Percentiles rank a stretch among this genome's conserved stretches.
phyloP scores from a whole-genome alignment of 768 basidiomycete species.

The Lanmaoa rubissima region DNA sequence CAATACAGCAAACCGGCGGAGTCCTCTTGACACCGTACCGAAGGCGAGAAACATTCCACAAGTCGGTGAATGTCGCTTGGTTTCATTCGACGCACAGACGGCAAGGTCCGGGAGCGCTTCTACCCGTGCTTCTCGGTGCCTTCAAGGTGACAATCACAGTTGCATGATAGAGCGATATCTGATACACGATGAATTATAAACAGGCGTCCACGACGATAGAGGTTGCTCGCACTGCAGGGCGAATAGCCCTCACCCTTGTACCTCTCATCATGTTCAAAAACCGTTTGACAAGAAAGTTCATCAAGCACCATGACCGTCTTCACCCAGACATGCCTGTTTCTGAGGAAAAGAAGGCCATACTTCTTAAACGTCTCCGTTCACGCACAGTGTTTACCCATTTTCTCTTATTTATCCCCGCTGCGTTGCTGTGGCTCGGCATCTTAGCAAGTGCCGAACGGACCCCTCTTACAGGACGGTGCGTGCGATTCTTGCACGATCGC shows the following conservation, averaged over 20 bases:
- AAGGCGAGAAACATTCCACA: conserved; percentile 3
- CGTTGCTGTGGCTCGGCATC: conserved; percentile 66
- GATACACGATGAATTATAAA: background rate
- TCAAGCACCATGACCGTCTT: conserved; percentile 43
- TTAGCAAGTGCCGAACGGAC: conserved; percentile 74
- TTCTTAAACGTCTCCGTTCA: conserved; percentile 48
- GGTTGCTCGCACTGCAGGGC: conserved; percentile 63
- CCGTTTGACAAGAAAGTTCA: conserved; percentile 45
- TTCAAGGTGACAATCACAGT: conserved; percentile 50
- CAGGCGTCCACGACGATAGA: conserved; percentile 77
- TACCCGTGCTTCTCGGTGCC: conserved; percentile 57
- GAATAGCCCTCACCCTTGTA: conserved; percentile 73
- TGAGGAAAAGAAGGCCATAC: conserved; percentile 48
- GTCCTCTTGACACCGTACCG: conserved; percentile 3
- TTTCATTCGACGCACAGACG: conserved; percentile 43
- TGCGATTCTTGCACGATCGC: conserved; percentile 2
- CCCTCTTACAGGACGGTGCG: conserved; percentile 83
- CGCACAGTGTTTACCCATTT: conserved; percentile 50
- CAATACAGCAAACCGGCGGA: conserved; percentile 1
- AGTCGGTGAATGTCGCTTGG: conserved; percentile 9
- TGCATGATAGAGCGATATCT: background rate
- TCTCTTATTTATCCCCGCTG: conserved; percentile 58
- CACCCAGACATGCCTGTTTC: conserved; percentile 44
- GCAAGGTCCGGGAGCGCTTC: conserved; percentile 28
- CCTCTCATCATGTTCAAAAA: conserved; percentile 67